Percentiles rank a stretch among this genome's conserved stretches.
These are phyloP conservation scores for Trichophyton verrucosum DNA, from an alignment of 2,329 filamentous ascomycete genomes.

Conservation along the genomic window DNA sequence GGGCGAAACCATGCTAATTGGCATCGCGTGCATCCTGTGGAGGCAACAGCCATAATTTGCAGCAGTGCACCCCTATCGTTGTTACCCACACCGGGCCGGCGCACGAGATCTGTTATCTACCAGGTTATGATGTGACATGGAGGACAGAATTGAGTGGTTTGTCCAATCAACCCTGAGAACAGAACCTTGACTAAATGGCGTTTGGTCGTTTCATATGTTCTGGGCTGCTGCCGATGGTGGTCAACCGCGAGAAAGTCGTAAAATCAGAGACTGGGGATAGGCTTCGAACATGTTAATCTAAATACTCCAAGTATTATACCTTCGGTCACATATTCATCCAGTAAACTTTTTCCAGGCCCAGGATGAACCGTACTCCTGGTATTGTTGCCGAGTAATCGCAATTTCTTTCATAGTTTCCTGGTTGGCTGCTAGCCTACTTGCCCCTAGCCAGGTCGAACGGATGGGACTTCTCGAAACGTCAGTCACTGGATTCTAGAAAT, in stretches of 20 bases:
- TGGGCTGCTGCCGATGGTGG: neutral
- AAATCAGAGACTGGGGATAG: neutral
- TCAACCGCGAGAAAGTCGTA: neutral
- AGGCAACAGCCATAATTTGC: neutral
- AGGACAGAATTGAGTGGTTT: neutral
- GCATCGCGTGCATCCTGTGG: neutral
- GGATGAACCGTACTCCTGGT: conserved; percentile 67
- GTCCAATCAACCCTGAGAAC: neutral
- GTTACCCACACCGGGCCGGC: neutral
- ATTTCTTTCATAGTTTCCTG: conserved; percentile 51
- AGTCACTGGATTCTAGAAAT: neutral
- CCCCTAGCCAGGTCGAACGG: conserved; percentile 73
- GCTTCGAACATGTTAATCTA: neutral
- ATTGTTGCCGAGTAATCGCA: conserved; percentile 76
- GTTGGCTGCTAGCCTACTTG: conserved; percentile 62
- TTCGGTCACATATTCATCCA: neutral
- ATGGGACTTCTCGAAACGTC: conserved; percentile 44
- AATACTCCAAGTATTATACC: neutral
- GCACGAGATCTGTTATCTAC: neutral
- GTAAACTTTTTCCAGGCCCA: conserved; percentile 66
- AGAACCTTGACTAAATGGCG: neutral
- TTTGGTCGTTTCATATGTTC: neutral
- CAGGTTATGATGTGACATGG: neutral
- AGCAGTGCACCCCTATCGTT: neutral
- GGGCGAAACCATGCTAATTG: neutral